Evolutionary conservation across 306 rosid species (phyloP).

Genomic region (Sesbania bispinosa): DNA sequence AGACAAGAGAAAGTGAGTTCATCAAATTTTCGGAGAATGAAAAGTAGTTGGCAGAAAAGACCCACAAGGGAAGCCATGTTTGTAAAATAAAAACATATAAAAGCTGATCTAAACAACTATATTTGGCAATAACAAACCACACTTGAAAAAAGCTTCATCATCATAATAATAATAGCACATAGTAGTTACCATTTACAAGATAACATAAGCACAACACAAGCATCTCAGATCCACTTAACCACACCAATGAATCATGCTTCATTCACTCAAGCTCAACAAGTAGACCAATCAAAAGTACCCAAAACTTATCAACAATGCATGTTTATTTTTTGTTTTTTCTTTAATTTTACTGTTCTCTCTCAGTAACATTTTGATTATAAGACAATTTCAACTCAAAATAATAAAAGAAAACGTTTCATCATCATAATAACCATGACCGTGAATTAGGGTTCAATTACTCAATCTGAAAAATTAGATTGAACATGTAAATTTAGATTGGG

Average conservation of each 20-base stretch:
- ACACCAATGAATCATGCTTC: conserved; percentile 3
- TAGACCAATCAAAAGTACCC: background rate
- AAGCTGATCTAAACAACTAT: background rate
- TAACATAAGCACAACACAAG: background rate
- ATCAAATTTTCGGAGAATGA: background rate
- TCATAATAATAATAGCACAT: background rate
- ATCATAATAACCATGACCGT: background rate
- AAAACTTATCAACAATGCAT: background rate
- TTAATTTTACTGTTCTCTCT: background rate
- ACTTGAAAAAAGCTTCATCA: background rate
- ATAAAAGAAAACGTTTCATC: background rate
- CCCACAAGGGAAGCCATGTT: background rate
- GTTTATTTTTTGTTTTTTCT: background rate
- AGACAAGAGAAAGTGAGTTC: background rate
- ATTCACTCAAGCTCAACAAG: conserved; percentile 7
- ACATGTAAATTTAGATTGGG: conserved; percentile 79
- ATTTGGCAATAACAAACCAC: conserved; percentile 6
- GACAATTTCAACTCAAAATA: background rate
- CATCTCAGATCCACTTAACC: background rate
- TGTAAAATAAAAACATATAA: background rate
- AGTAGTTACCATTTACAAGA: background rate
- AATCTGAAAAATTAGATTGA: background rate
- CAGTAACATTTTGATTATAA: background rate
- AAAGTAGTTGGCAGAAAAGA: background rate
- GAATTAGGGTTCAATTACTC: too few relatives aligned